These are phyloP conservation scores for Rhodotorula babjevae DNA, from an alignment of 768 basidiomycete genomes.

Conservation along the genomic window DNA sequence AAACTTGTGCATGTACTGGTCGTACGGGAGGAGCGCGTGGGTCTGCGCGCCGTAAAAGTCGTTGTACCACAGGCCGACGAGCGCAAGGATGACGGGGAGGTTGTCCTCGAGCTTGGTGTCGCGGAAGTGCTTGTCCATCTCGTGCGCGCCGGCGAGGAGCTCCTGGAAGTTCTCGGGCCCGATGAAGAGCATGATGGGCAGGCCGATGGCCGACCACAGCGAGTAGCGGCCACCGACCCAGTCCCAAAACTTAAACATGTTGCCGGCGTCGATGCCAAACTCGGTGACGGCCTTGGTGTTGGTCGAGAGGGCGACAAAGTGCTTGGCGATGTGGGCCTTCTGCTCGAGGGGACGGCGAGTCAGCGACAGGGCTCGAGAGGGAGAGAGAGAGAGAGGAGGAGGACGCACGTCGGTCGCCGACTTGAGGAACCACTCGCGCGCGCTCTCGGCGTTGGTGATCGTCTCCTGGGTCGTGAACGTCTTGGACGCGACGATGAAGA, in stretches of 20 bases:
- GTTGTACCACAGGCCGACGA: slow-evolving; percentile 96
- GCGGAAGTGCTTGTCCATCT: slow-evolving; percentile 96
- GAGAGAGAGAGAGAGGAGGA: background rate
- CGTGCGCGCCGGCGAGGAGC: slow-evolving; percentile 85
- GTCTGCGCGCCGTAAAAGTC: slow-evolving; percentile 98
- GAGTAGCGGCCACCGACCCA: slow-evolving; percentile 99
- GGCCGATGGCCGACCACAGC: slow-evolving; percentile 95
- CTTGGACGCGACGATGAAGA: slow-evolving; percentile 98
- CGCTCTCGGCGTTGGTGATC: slow-evolving; percentile 94
- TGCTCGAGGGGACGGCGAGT: slow-evolving; percentile 19
- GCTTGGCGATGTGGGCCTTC: slow-evolving; percentile 89
- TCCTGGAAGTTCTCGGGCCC: slow-evolving; percentile 91
- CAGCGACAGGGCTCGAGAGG: background rate
- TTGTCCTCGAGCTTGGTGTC: slow-evolving; percentile 81
- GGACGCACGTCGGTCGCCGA: slow-evolving; percentile 63
- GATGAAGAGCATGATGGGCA: slow-evolving; percentile 86
- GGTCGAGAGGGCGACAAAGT: slow-evolving; percentile 96
- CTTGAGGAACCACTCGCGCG: slow-evolving; percentile 87
- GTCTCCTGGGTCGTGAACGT: slow-evolving; percentile 99
- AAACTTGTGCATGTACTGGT: slow-evolving; percentile 98
- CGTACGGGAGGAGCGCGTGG: slow-evolving; percentile 89
- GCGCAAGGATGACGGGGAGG: slow-evolving; percentile 82
- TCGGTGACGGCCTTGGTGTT: slow-evolving; percentile 88
- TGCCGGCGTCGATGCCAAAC: slow-evolving; percentile 82
- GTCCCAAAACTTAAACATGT: slow-evolving; percentile 99